phyloP scores from a whole-genome alignment of 805 yeast genomes.

The Priceomyces castillae region DNA sequence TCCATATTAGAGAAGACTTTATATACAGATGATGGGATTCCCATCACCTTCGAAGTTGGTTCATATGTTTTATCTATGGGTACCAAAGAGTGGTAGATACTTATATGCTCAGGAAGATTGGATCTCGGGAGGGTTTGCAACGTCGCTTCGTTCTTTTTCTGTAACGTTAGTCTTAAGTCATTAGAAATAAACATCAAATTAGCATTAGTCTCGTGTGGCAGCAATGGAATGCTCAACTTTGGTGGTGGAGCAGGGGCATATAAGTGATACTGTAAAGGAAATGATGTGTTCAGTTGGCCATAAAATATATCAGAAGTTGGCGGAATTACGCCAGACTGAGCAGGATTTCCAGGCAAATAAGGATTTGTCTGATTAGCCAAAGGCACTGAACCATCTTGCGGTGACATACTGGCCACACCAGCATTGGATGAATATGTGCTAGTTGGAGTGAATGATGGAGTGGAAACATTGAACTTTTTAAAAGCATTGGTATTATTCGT shows the following conservation, averaged over 20 bases:
- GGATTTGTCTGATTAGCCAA: slow-evolving; percentile 16
- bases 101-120: slow-evolving; percentile 57
- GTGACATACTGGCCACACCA: slow-evolving; percentile 12
- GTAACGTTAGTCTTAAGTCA: slow-evolving; percentile 67
- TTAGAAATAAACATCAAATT: slow-evolving; percentile 70
- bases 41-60: slow-evolving; percentile 39
- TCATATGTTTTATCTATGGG: slow-evolving; percentile 61
- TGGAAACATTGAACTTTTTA: slow-evolving; percentile 35
- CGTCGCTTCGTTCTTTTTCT: slow-evolving; percentile 75
- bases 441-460: slow-evolving; percentile 41
- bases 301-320: slow-evolving; percentile 20
- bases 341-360: slow-evolving; percentile 17
- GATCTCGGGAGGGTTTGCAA: slow-evolving; percentile 57
- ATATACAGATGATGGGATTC: slow-evolving; percentile 60
- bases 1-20: slow-evolving; percentile 78
- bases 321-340: slow-evolving; percentile 9
- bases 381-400: slow-evolving; percentile 1
- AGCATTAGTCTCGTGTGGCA: slow-evolving; percentile 69
- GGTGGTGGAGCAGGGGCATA: slow-evolving; percentile 91
- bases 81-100: slow-evolving; percentile 72
- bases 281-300: slow-evolving; percentile 22
- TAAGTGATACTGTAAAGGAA: slow-evolving; percentile 74
- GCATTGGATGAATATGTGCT: slow-evolving; percentile 19
- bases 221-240: slow-evolving; percentile 55
- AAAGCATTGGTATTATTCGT: background rate